Evolutionary conservation across 2,329 filamentous ascomycete species (phyloP).

Genomic region (Aspergillus calidoustus): DNA sequence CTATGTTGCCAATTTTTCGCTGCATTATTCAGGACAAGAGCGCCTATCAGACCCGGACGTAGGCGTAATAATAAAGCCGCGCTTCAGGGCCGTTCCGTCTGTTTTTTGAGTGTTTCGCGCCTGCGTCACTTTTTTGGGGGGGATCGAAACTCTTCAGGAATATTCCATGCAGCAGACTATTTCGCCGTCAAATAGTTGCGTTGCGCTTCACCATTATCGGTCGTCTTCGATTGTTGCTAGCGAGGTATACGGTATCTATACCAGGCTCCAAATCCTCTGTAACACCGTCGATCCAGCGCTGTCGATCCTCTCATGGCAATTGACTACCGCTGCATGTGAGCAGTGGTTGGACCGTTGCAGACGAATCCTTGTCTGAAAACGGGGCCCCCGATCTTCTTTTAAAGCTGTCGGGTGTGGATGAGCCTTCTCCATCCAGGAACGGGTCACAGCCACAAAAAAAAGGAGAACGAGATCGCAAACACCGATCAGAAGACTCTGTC

Average conservation of each 20-base stretch:
- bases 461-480: neutral
- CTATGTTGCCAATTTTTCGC: conserved; percentile 15
- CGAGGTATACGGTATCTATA: neutral
- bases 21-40: conserved; percentile 1
- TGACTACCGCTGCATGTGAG: conserved; percentile 12
- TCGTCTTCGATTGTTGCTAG: neutral
- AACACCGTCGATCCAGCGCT: conserved; percentile 4
- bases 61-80: conserved; percentile 2
- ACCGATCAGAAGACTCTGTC: neutral
- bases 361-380: conserved; percentile 1
- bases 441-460: conserved; percentile 16
- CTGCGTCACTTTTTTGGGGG: neutral
- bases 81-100: neutral
- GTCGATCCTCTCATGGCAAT: conserved; percentile 13
- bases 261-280: neutral
- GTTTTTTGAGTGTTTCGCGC: neutral
- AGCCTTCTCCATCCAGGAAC: conserved; percentile 13
- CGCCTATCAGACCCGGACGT: neutral
- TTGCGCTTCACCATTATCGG: neutral
- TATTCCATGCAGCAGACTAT: neutral
- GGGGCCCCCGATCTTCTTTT: conserved; percentile 3
- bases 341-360: conserved; percentile 6
- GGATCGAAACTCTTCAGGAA: conserved; percentile 6
- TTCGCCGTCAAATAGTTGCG: neutral
- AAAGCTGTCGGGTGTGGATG: conserved; percentile 10